A percentile compares a stretch with the other conserved stretches of the same genome.
These are phyloP conservation scores for Colletotrichum sp. DNA, from an alignment of 2,329 filamentous ascomycete genomes.

Conservation along the genomic window DNA sequence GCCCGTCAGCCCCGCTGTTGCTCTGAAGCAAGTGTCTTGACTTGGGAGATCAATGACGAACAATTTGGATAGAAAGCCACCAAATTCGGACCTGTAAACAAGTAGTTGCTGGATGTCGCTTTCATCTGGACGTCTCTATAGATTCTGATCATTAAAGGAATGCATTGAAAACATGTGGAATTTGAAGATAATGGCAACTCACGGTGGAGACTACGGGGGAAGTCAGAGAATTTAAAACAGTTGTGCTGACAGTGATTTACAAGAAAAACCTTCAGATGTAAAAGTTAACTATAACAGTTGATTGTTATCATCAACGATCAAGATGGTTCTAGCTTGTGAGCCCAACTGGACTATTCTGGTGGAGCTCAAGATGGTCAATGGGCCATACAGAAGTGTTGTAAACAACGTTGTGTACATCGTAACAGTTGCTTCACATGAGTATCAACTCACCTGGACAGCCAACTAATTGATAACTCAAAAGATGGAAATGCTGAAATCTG, in stretches of 20 bases:
- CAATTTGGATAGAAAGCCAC: not conserved
- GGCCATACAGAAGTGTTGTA: not conserved
- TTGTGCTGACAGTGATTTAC: too few species aligned
- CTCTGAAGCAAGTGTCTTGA: not conserved
- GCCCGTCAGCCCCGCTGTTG: not conserved
- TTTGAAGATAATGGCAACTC: not conserved
- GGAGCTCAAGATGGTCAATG: not conserved
- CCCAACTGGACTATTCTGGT: not conserved
- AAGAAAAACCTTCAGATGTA: too few species aligned
- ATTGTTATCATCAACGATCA: not conserved
- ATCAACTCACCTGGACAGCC: not conserved
- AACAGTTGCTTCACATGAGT: not conserved
- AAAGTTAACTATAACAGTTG: accelerated
- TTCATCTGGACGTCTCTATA: not conserved
- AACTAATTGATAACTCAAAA: not conserved
- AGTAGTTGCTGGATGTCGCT: not conserved
- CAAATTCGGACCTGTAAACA: accelerated
- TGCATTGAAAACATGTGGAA: not conserved
- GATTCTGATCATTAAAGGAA: not conserved
- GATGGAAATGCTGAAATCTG: not conserved
- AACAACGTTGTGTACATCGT: not conserved
- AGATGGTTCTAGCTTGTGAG: not conserved
- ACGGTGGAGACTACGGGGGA: not conserved
- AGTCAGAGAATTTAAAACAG: not conserved
- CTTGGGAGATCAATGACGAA: not conserved